Evolutionary conservation across 768 basidiomycete genomes (phyloP), one percentile per base, ranked within the genome.

Genomic region (Trametes sanguinea): DNA sequence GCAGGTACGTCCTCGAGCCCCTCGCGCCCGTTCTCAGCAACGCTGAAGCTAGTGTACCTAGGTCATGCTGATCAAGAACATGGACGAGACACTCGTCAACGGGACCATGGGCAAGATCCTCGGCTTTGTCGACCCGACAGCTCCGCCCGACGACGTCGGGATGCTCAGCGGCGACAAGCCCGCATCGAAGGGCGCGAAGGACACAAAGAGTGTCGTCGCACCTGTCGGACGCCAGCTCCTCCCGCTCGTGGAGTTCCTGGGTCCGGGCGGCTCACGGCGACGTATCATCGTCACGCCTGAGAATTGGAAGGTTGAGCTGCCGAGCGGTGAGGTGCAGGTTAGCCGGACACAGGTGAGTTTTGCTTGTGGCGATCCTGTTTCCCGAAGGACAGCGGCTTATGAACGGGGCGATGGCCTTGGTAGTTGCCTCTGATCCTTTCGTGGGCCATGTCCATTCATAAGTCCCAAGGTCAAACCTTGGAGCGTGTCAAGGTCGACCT

Each of bases 361-460:
- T 44, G 61, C 48, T 13, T 33, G 6, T 11, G 35, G 35, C 35
- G 22, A 22, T 37, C 11, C 6, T 37, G 6, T 37, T 37, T 37
- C 35, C 11, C 11, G 35, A 37, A 37, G 35, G 11, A 37, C 11
- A 6, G 35, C 35, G 11, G 35, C 35, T 37, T 6, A 37, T 22
- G 35, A 37, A 11, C 35, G 35, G 35, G 6, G 6, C 35, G 35
- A 11, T 37, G 35, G 35, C 35, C 0, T 6, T 37, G 6, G 35
- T 66, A 95, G 92, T 73, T 96, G 2, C 94, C 93, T 0, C 72
- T 98, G 29, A 95, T 97, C 61, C 80, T 96, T 42, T 83, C 95
- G 0, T 98, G 95, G 96, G 95, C 96, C 0, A 96, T 98, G 93
- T 92, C 90, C 50, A 98, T 98, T 64, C 97, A 99, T 75, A 99